Evolutionary conservation across 179 eudicot genomes (phyloP).

Genomic region (Beta lomatogona): DNA sequence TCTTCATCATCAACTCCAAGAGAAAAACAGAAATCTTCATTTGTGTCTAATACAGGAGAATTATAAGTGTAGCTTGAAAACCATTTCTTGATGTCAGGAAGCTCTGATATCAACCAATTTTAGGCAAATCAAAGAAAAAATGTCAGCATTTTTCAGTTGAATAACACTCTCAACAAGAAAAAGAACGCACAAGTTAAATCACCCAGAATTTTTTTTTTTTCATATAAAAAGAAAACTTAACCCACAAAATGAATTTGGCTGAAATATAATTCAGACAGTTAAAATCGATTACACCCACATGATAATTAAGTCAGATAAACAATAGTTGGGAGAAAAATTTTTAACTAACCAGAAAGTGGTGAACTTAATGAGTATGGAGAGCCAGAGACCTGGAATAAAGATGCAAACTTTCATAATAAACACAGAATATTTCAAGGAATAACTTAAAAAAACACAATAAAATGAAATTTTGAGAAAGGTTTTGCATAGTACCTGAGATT

Average conservation of each 20-base stretch:
- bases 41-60: slow-evolving; percentile 55
- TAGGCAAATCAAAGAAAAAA: neutral
- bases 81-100: slow-evolving; percentile 63
- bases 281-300: neutral
- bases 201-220: neutral
- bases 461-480: neutral
- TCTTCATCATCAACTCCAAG: slow-evolving; percentile 25
- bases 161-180: neutral
- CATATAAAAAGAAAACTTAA: neutral
- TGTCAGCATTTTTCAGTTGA: neutral
- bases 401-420: neutral
- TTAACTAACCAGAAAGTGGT: slow-evolving; percentile 27
- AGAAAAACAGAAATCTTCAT: slow-evolving; percentile 41
- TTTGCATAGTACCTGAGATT: slow-evolving; percentile 31
- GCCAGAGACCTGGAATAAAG: slow-evolving; percentile 20
- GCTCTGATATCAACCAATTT: slow-evolving; percentile 42
- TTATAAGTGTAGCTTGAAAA: slow-evolving; percentile 74
- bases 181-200: neutral
- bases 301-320: neutral
- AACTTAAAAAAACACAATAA: neutral
- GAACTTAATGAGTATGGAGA: slow-evolving; percentile 12
- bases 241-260: slow-evolving; percentile 8
- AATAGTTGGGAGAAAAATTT: neutral
- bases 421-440: neutral
- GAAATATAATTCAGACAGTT: neutral